Conservation (phyloP, 495 filamentous ascomycete genomes). For the Astrocystis sublimbata region DNA sequence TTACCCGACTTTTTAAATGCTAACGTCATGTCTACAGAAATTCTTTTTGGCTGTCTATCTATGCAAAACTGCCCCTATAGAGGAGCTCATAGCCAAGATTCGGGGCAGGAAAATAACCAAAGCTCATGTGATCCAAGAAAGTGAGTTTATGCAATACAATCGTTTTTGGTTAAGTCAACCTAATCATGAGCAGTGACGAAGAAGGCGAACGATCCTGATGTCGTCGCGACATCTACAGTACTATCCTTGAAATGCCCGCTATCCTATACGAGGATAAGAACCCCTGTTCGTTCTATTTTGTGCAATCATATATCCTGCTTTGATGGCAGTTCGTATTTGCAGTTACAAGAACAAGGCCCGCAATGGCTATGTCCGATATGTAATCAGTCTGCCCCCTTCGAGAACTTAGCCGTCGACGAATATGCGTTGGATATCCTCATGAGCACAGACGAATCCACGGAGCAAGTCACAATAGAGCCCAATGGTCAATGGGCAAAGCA, state of each 20-base stretch:
- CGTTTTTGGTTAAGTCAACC: conserved; percentile 4
- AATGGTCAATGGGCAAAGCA: conserved; percentile 69
- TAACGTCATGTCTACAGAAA: conserved; percentile 55
- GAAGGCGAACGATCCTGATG: conserved; percentile 82
- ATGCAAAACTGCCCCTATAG: conserved; percentile 69
- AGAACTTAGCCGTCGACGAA: conserved; percentile 83
- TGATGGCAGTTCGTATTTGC: conserved; percentile 89
- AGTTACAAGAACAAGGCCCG: conserved; percentile 92
- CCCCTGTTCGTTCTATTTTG: conserved; percentile 74
- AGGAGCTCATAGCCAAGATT: conserved; percentile 69
- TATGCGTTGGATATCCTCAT: conserved; percentile 87
- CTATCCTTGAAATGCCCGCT: conserved; percentile 92
- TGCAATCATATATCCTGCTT: conserved; percentile 95
- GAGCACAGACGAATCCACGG: conserved; percentile 64
- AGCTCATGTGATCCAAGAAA: conserved; percentile 77
- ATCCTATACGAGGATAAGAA: conserved; percentile 75
- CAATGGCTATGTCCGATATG: conserved; percentile 95
- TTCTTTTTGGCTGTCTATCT: conserved; percentile 74
- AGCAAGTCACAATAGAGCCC: conserved; percentile 89
- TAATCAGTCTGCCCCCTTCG: conserved; percentile 77
- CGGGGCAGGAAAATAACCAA: conserved; percentile 71
- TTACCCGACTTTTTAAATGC: conserved; percentile 13
- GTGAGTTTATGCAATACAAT: conserved; percentile 46
- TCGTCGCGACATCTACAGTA: conserved; percentile 80
- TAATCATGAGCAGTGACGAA: conserved; percentile 62